A percentile compares a stretch with the other conserved stretches of the same genome.
Conservation (phyloP, 176 grass and related monocot species). For the Ensete glaucum region DNA sequence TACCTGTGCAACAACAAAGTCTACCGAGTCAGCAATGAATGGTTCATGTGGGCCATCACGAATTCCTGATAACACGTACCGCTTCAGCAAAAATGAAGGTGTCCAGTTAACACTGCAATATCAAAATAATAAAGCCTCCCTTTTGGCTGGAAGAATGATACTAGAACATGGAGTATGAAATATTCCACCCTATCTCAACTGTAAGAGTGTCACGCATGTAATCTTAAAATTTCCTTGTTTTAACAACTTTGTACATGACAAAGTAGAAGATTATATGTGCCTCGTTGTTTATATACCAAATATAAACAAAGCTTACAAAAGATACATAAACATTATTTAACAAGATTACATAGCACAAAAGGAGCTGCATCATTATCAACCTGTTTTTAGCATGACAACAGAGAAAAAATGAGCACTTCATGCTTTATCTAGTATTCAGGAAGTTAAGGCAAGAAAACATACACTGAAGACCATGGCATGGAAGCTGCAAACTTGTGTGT, state of each 20-base stretch:
- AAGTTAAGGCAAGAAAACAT: conserved; percentile 30
- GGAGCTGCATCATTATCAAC: not conserved
- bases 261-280: no score
- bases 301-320: no score
- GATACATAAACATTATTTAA: no score
- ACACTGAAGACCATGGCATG: conserved; percentile 97
- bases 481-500: conserved; percentile 84
- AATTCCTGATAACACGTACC: conserved; percentile 89
- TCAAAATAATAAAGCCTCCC: conserved; percentile 21
- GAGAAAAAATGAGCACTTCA: not conserved
- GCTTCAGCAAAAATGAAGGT: conserved; percentile 97
- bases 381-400: not conserved
- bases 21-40: conserved; percentile 94
- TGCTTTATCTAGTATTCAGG: not conserved
- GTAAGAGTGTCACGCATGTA: no score
- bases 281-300: no score
- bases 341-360: not conserved
- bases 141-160: not conserved
- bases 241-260: no score
- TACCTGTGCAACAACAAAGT: conserved; percentile 94
- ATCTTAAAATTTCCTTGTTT: no score
- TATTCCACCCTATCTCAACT: no score
- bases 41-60: conserved; percentile 86
- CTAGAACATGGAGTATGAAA: no score
- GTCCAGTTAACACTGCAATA: conserved; percentile 88